Base-by-base conservation (phyloP, 352 stramenopile genomes). In the Globisporangium middletonii region DNA sequence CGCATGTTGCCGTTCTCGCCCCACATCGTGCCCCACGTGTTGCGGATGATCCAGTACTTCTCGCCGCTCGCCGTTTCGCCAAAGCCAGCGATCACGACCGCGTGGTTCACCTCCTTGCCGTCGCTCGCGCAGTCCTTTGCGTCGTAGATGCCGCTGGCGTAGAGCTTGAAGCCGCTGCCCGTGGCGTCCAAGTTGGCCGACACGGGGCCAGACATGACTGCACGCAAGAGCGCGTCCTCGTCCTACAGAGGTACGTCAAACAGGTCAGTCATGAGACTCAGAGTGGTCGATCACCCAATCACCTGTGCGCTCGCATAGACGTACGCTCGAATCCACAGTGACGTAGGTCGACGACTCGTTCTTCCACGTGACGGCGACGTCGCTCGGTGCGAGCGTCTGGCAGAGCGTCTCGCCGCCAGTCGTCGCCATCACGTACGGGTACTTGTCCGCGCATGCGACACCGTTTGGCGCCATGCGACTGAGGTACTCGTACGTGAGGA, bases 21-120 rank as follows among this genome's bases (percentile, higher is more conserved):
- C 88, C 86, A 96, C 81, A 95, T 94, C 1, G 81, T 84, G 0
- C 88, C 87, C 88, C 88, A 97, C 12, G 81, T 94, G 65, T 97
- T 97, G 23, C 89, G 89, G 26, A 97, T 71, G 53, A 94, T 75
- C 88, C 88, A 97, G 69, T 92, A 97, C 60, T 90, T 72, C 1
- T 90, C 69, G 1, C 83, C 86, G 12, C 64, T 59, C 2, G 72
- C 68, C 1, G 78, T 93, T 56, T 92, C 72, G 45, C 83, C 88
- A 57, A 89, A 97, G 7, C 88, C 88, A 7, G 94, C 83, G 28
- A 93, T 42, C 46, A 96, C 84, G 18, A 97, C 86, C 4, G 88
- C 88, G 59, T 97, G 84, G 60, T 94, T 90, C n/a, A 94, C 77
- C 56, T 84, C 75, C 6, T 90, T 72, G 18, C 83, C 85, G 38